These are phyloP conservation scores for Magnolia sinica DNA, from an alignment of 164 flowering plant genomes.

Conservation along the genomic window DNA sequence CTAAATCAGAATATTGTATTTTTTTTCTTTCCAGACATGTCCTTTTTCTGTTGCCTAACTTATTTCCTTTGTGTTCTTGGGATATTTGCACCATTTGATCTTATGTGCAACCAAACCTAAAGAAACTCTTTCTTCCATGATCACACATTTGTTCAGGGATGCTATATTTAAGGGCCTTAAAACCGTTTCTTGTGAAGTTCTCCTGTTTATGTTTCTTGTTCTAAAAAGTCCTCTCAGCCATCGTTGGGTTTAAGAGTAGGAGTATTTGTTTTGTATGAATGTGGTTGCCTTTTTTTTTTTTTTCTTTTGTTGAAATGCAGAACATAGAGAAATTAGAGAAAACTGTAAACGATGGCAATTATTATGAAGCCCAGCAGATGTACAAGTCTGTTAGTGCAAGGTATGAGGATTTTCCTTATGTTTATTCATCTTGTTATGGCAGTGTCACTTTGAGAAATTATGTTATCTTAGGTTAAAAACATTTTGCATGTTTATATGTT, in stretches of 20 bases:
- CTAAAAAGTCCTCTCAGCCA: not conserved
- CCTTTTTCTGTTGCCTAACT: not conserved
- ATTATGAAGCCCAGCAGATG: constrained; percentile 94
- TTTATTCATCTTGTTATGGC: not conserved
- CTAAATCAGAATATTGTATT: too few relatives aligned
- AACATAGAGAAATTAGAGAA: constrained; percentile 71
- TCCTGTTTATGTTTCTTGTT: not conserved
- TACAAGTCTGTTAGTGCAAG: constrained; percentile 77
- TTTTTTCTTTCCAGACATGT: too few relatives aligned
- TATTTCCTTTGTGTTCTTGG: not conserved
- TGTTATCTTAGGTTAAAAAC: not conserved
- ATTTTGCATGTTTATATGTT: not conserved
- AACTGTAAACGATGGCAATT: constrained; percentile 56
- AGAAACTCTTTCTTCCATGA: too few relatives aligned
- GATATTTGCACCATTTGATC: not conserved
- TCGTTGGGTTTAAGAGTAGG: not conserved
- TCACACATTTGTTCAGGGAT: too few relatives aligned
- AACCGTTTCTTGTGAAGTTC: too few relatives aligned
- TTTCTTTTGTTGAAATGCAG: constrained; percentile 32
- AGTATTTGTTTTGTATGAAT: not conserved
- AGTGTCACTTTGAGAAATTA: not conserved
- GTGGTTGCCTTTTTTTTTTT: not conserved
- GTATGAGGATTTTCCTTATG: constrained; percentile 18
- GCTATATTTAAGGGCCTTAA: too few relatives aligned
- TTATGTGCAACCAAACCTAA: not conserved